Percentiles rank a stretch among this genome's conserved stretches.
These are phyloP conservation scores for Boletales sp. DNA, from an alignment of 768 basidiomycete genomes.

Conservation along the genomic window DNA sequence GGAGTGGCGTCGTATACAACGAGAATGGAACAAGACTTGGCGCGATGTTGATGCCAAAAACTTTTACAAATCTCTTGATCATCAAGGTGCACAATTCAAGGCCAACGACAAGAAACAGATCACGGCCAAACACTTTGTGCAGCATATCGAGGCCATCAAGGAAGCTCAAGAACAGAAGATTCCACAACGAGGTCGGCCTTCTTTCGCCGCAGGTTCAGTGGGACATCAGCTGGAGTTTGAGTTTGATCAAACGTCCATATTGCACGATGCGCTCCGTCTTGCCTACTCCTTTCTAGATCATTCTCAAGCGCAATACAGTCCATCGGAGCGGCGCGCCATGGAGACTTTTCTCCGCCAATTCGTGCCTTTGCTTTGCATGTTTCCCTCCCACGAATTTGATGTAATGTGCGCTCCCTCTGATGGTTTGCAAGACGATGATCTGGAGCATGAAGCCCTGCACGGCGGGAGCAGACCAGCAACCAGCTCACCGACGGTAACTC, in stretches of 20 bases:
- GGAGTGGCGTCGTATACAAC: constrained; percentile 91
- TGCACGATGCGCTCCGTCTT: constrained; percentile 88
- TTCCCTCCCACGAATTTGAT: constrained; percentile 63
- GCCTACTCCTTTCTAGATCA: constrained; percentile 90
- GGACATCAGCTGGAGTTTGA: constrained; percentile 76
- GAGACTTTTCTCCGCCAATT: constrained; percentile 85
- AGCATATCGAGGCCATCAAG: constrained; percentile 70
- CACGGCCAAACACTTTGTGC: constrained; percentile 78
- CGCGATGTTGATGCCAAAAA: constrained; percentile 95
- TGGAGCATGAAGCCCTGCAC: constrained; percentile 22
- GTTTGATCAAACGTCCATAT: constrained; percentile 72
- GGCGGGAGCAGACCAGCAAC: constrained; percentile 45
- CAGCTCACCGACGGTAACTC: constrained; percentile 51
- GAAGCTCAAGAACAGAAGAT: constrained; percentile 48
- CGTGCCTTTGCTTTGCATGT: constrained; percentile 77
- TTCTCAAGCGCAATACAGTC: constrained; percentile 69
- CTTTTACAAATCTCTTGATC: constrained; percentile 96
- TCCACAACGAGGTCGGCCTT: constrained; percentile 26
- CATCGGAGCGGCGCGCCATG: constrained; percentile 73
- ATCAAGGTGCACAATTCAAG: constrained; percentile 94
- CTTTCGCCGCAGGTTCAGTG: constrained; percentile 45
- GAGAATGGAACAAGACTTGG: constrained; percentile 98
- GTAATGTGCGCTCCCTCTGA: constrained; percentile 57
- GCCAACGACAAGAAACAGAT: constrained; percentile 92
- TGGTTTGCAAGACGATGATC: constrained; percentile 37